Base-by-base conservation (phyloP, 179 eudicot species). In the Silene vulgaris region DNA sequence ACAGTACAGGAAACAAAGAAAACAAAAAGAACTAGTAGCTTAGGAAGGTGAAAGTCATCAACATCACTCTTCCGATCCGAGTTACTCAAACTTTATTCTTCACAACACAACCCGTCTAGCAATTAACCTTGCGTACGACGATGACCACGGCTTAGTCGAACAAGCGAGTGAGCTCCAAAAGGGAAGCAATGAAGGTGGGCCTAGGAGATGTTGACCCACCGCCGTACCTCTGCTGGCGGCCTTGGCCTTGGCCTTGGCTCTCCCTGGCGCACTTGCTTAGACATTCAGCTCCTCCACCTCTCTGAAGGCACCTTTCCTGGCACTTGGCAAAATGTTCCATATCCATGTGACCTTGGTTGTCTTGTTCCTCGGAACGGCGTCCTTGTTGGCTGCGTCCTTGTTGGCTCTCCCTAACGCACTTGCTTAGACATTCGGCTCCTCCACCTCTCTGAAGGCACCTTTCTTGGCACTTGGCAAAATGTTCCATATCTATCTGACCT, bases 121-220 rank as follows among this genome's bases (percentile, higher is more conserved):
- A 68, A 68, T 50, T 56, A 68, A 37, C 72, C 54, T 68, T 68
- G 72, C 48, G 3, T 16, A n/a, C 21, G 29, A 68, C n/a, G 72
- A 8, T 23, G 29, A 37, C 1, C 3, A 3, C 40, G 0, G 29
- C 74, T 71, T 5, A 71, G 23, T 52, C 37, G 74, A 76, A 37
- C 40, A 76, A 35, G 21, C 67, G 28, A 68, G 74, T 76, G 57
- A 68, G 21, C 26, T 75, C 73, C 63, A 75, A 32, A 48, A 76
- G 21, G 66, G 74, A 76, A 14, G 57, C 66, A 4, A 76, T 35
- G 4, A 76, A 11, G 64, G 74, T 68, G 74, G 57, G 54, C 30
- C 32, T 6, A 0, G 35, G 21, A 7, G 71, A 35, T 8, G 26
- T 62, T 9, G 12, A 65, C 1, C 21, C 30, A 7, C 62, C 74